Percentiles rank a stretch among this genome's conserved stretches.
Conservation (phyloP, 2,329 filamentous ascomycete genomes). For the Trichoderma sp. region DNA sequence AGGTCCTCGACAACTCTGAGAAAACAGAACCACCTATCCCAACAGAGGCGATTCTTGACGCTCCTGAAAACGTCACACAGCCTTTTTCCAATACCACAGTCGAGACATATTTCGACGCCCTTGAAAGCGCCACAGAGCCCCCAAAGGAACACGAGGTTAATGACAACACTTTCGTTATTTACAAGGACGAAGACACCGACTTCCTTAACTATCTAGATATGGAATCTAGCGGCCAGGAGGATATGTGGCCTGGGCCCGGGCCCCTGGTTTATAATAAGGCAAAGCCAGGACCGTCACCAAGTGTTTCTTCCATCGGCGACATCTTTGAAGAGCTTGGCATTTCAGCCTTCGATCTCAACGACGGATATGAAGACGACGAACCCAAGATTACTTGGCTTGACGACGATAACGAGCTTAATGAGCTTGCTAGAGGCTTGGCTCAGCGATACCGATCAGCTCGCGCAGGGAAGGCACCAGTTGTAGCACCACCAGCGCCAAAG, state of each 20-base stretch:
- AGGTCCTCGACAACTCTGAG: not conserved
- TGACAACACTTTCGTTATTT: not conserved
- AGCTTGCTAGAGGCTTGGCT: not conserved
- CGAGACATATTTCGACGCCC: not conserved
- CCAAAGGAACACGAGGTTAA: not conserved
- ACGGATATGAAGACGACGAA: not conserved
- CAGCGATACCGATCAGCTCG: not conserved
- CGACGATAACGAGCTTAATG: not conserved
- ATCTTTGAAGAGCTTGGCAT: not conserved
- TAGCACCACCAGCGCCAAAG: not conserved
- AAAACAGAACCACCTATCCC: not conserved
- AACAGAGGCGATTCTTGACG: not conserved
- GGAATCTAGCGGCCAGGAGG: not conserved
- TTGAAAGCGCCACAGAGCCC: no score
- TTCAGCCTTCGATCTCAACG: not conserved
- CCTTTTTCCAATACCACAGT: not conserved
- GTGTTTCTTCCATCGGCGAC: not conserved
- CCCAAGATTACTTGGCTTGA: not conserved
- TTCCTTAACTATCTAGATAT: not conserved
- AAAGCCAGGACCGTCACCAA: not conserved
- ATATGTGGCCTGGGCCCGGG: not conserved
- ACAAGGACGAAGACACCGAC: not conserved
- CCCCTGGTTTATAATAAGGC: constrained; percentile 19
- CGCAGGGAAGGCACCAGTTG: not conserved
- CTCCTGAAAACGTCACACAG: not conserved